Evolutionary conservation across 2,329 filamentous ascomycete genomes (phyloP), one percentile per base, ranked within the genome.

Genomic region (Xylariaceae sp.): DNA sequence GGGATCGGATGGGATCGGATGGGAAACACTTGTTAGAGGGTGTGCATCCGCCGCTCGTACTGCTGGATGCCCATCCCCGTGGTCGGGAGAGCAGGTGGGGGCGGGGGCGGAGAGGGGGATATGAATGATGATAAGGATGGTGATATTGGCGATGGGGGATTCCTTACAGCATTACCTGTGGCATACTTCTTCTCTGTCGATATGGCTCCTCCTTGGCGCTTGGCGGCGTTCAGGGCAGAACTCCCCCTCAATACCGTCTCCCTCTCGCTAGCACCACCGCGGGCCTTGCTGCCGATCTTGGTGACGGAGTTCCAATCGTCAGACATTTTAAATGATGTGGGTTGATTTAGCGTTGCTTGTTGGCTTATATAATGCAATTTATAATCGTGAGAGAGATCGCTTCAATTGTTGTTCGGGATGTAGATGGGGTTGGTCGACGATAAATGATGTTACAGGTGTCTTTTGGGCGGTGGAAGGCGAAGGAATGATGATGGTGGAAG

Each of bases 171-270:
- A 74, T 98, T 98, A 73, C 88, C 87, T 55, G 85, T 84, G 47
- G 83, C 79, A 72, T 73, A 86, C 75, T 99, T 99, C 90, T 99
- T 99, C 81, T 99, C 93, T 1, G 93, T 96, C 59, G 81, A 82
- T 62, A 96, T 75, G 66, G 96, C 75, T 56, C 83, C 82, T 59
- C 95, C 95, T 59, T 81, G 83, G 62, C 95, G 88, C 77, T 90
- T 87, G 23, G 95, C 95, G 59, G 93, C 93, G 77, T 99, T 99
- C 67, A 99, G 79, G 37, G 91, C 85, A 56, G 78, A 71, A 75
- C 90, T 91, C 72, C 93, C 91, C 74, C 89, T 89, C 73, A 98
- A 84, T 67, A 97, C 93, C 2, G 89, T 96, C 83, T 97, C 92
- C 67, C 91, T 90, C 65, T 85, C 79, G 52, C 74, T 75, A 56